A percentile compares a stretch with the other conserved stretches of the same genome.
These are phyloP conservation scores for Hypomyces rosellus DNA, from an alignment of 2,329 filamentous ascomycete species.

Conservation along the genomic window DNA sequence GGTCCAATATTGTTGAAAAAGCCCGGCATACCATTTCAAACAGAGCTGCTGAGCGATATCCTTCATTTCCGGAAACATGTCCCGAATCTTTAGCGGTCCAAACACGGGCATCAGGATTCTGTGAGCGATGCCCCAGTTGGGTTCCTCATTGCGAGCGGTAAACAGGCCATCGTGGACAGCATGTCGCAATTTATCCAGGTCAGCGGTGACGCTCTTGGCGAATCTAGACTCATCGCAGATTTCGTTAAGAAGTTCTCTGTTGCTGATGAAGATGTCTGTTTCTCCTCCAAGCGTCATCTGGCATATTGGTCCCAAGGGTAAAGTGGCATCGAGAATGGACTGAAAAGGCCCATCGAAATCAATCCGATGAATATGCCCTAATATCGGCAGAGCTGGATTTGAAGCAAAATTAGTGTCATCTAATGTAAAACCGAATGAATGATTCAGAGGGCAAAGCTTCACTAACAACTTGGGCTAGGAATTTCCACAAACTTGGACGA, in stretches of 20 bases:
- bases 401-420: background rate
- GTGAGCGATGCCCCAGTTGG: constrained; percentile 9
- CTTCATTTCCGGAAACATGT: too few species aligned
- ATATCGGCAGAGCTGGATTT: constrained; percentile 3
- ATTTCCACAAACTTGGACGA: constrained; percentile 1
- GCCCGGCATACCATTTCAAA: constrained; percentile 7
- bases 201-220: constrained; percentile 1
- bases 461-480: constrained; percentile 6
- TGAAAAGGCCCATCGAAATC: constrained; percentile 3
- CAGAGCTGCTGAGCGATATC: constrained; percentile 4
- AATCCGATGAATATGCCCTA: constrained; percentile 4
- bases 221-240: constrained; percentile 9
- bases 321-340: constrained; percentile 4
- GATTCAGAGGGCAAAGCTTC: too few species aligned
- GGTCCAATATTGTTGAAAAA: background rate
- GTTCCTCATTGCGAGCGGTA: constrained; percentile 7
- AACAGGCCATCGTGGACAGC: constrained; percentile 8
- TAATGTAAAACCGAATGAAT: too few species aligned
- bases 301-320: constrained; percentile 5
- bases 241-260: constrained; percentile 4
- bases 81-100: background rate
- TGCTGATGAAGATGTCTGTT: constrained; percentile 3
- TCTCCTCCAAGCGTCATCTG: constrained; percentile 7
- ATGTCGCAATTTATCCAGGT: constrained; percentile 6
- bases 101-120: constrained; percentile 8